phyloP scores from a whole-genome alignment of 1,284 basidiomycete species.

The Tilletiaria anomala region DNA sequence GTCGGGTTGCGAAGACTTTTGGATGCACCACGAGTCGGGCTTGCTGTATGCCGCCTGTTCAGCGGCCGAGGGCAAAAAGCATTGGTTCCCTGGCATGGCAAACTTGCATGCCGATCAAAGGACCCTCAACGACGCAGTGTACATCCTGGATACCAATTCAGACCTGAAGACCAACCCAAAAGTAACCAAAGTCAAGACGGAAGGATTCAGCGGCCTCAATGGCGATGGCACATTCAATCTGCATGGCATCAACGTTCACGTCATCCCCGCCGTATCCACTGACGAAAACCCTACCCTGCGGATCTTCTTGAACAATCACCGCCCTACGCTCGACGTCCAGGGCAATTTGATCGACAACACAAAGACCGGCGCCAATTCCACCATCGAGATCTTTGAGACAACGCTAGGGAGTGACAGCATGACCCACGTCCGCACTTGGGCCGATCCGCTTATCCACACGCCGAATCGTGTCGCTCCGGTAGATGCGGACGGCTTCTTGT shows the following conservation, averaged over 20 bases:
- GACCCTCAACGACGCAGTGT: conserved; percentile 32
- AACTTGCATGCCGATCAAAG: conserved; percentile 9
- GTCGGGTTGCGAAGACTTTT: conserved; percentile 28
- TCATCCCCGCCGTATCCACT: conserved; percentile 8
- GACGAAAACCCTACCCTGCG: conserved; percentile 14
- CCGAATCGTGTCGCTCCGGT: conserved; percentile 57
- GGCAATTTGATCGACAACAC: conserved; percentile 7
- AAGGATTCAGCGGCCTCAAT: conserved; percentile 40
- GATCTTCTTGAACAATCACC: conserved; percentile 27
- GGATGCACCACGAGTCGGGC: conserved; percentile 42
- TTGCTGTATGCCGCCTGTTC: conserved; percentile 59
- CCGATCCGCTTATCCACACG: conserved; percentile 47
- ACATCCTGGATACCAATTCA: conserved; percentile 55
- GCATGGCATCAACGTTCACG: conserved; percentile 56
- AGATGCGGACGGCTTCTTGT: conserved; percentile 24
- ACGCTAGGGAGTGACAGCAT: conserved; percentile 44
- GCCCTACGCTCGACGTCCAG: conserved; percentile 13
- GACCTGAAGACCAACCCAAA: conserved; percentile 41
- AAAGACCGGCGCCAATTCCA: conserved; percentile 54
- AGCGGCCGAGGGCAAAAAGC: conserved; percentile 44
- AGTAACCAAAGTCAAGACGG: conserved; percentile 45
- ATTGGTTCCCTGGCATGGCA: conserved; percentile 48
- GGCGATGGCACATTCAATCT: conserved; percentile 45
- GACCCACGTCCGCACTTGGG: conserved; percentile 50
- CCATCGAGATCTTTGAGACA: conserved; percentile 56